Evolutionary conservation across 192 early-diverging fungal species (phyloP).

Genomic region (Piromyces finnis): DNA sequence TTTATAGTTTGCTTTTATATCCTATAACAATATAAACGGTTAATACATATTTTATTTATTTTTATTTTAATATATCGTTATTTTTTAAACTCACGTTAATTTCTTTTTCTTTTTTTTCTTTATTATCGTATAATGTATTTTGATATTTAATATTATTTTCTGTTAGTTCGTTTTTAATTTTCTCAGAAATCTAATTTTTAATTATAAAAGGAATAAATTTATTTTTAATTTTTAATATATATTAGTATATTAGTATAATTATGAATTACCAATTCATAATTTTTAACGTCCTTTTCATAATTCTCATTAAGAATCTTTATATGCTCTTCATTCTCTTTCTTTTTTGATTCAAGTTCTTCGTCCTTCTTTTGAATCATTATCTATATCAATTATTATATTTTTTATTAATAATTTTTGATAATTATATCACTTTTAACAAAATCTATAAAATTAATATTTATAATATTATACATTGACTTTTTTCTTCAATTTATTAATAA

Average conservation of each 20-base stretch:
- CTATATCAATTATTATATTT: no score
- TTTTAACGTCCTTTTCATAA: neutral
- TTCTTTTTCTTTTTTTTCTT: neutral
- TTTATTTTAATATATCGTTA: neutral
- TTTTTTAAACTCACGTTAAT: neutral
- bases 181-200: neutral
- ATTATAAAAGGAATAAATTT: no score
- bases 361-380: constrained; percentile 11
- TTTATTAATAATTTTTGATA: no score
- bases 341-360: constrained; percentile 8
- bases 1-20: neutral
- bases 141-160: neutral
- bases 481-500: constrained; percentile 16
- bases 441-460: neutral
- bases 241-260: no score
- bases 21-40: no score
- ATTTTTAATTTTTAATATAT: no score
- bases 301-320: constrained; percentile 1
- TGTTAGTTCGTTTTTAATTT: neutral
- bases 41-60: no score
- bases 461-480: constrained; percentile 12
- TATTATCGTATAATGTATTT: neutral
- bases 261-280: neutral
- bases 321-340: constrained; percentile 7
- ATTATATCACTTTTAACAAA: neutral